Conservation (phyloP, 768 basidiomycete genomes). For the Mycena galopus region DNA sequence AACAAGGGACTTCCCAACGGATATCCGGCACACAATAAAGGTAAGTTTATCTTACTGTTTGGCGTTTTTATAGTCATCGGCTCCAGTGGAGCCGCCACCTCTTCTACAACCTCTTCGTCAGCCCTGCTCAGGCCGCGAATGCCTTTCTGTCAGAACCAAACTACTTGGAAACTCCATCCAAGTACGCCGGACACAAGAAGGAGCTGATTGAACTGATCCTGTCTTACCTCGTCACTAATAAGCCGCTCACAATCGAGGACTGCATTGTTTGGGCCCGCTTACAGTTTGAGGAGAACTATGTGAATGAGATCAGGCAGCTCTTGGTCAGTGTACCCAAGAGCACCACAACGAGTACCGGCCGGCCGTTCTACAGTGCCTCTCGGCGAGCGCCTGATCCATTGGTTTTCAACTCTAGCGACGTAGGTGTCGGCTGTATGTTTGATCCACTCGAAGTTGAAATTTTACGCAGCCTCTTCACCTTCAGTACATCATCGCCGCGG, state of each 20-base stretch:
- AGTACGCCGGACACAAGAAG: conserved; percentile 91
- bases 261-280: conserved; percentile 97
- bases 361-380: conserved; percentile 99
- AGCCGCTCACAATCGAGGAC: conserved; percentile 96
- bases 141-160: conserved; percentile 97
- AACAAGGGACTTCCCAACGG: conserved; percentile 98
- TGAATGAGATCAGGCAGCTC: conserved; percentile 92
- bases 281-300: conserved; percentile 95
- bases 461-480: conserved; percentile 84
- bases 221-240: conserved; percentile 90
- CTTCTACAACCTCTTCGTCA: conserved; percentile 94
- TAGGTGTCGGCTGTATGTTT: conserved; percentile 54
- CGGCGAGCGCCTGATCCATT: conserved; percentile 96
- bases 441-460: conserved; percentile 18
- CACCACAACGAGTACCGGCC: conserved; percentile 89
- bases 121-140: conserved; percentile 94
- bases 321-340: conserved; percentile 96
- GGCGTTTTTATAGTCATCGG: not conserved
- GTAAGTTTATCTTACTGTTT: conserved; percentile 57
- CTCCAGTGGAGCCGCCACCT: conserved; percentile 91
- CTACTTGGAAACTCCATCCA: conserved; percentile 90
- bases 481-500: conserved; percentile 90
- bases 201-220: conserved; percentile 91
- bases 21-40: conserved; percentile 97
- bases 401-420: conserved; percentile 87